phyloP scores from a whole-genome alignment of 345 rosid species.

The Hibiscus trionum region DNA sequence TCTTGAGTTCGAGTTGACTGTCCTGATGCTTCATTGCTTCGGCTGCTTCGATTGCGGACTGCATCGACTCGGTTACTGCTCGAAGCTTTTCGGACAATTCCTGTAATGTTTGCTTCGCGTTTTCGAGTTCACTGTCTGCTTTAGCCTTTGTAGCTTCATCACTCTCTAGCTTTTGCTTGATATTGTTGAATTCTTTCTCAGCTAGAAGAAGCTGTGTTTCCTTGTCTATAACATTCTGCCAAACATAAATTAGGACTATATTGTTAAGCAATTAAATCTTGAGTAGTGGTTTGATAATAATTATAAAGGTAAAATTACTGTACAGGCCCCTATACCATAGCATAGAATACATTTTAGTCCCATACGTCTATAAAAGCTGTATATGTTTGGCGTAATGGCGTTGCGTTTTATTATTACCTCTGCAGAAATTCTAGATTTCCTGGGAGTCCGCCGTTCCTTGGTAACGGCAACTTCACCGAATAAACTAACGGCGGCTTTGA shows the following conservation, averaged over 20 bases:
- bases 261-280: no score
- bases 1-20: conserved; percentile 55
- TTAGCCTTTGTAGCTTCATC: conserved; percentile 34
- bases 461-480: conserved; percentile 65
- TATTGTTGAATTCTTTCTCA: conserved; percentile 34
- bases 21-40: conserved; percentile 38
- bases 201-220: conserved; percentile 55
- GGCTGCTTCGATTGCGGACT: conserved; percentile 33
- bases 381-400: no score
- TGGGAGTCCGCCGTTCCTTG: conserved; percentile 30
- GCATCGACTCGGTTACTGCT: conserved; percentile 31
- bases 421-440: conserved; percentile 34
- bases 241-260: background rate
- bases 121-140: conserved; percentile 47
- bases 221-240: conserved; percentile 44
- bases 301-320: no score
- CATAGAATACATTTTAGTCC: no score
- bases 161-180: conserved; percentile 35
- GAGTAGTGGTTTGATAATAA: no score
- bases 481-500: conserved; percentile 83
- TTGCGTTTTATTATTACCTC: conserved; percentile 23
- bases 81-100: conserved; percentile 38
- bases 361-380: no score
- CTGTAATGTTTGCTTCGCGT: conserved; percentile 34
- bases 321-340: background rate